phyloP scores from a whole-genome alignment of 192 early-diverging fungal species.

The Coemansia asiatica region DNA sequence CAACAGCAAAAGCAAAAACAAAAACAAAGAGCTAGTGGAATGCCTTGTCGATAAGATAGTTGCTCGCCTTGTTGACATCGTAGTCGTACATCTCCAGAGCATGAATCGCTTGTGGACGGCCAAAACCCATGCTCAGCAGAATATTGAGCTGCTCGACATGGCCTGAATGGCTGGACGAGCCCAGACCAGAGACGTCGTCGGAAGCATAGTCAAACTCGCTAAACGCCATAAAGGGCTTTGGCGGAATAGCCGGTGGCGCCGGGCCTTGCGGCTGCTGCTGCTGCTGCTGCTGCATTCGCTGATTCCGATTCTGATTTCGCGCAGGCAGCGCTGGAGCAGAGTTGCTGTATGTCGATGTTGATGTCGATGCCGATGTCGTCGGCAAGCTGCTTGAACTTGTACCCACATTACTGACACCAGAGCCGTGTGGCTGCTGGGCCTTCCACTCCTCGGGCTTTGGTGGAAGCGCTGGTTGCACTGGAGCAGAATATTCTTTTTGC shows the following conservation, averaged over 20 bases:
- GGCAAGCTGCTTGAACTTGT: neutral
- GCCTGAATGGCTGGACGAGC: slow-evolving; percentile 12
- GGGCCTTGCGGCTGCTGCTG: slow-evolving; percentile 9
- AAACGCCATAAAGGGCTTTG: slow-evolving; percentile 49
- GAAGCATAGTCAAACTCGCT: slow-evolving; percentile 50
- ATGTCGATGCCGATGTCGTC: too few species aligned
- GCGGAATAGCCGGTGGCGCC: slow-evolving; percentile 37
- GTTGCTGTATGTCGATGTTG: neutral
- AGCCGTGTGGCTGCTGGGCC: slow-evolving; percentile 2
- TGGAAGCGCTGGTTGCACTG: slow-evolving; percentile 23
- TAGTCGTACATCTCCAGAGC: slow-evolving; percentile 72
- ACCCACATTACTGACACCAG: neutral
- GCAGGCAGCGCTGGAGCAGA: slow-evolving; percentile 20
- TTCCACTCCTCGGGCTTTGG: slow-evolving; percentile 51
- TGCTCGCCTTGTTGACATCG: slow-evolving; percentile 72
- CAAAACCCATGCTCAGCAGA: slow-evolving; percentile 74
- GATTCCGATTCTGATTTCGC: slow-evolving; percentile 12
- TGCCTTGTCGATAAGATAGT: slow-evolving; percentile 68
- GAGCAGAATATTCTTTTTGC: neutral
- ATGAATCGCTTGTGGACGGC: slow-evolving; percentile 62
- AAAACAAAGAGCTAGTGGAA: slow-evolving; percentile 4
- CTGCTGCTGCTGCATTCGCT: neutral
- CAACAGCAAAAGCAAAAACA: neutral
- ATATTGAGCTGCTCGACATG: slow-evolving; percentile 57
- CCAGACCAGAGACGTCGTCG: slow-evolving; percentile 21